Percentiles rank a stretch among this genome's conserved stretches.
Evolutionary conservation across 192 early-diverging fungal species (phyloP).

Genomic region (Backusella liffmaniae): DNA sequence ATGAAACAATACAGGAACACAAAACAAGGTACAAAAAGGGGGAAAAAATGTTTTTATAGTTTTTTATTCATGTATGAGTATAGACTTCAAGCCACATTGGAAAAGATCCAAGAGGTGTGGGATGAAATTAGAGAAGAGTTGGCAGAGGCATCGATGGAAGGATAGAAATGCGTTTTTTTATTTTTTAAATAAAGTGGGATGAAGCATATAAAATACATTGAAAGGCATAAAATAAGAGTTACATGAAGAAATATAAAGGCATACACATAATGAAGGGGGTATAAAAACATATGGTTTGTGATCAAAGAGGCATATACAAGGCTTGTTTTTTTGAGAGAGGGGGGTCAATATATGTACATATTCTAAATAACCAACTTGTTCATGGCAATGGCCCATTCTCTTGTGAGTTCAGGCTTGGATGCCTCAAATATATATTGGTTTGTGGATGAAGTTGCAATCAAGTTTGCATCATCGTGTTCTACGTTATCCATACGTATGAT

Average conservation of each 20-base stretch:
- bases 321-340: neutral
- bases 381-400: constrained; percentile 1
- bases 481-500: neutral
- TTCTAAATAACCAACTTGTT: neutral
- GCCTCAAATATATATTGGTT: neutral
- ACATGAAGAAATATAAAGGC: neutral
- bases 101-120: constrained; percentile 24
- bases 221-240: neutral
- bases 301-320: neutral
- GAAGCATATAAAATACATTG: neutral
- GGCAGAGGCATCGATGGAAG: neutral
- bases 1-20: constrained; percentile 16
- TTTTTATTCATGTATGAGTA: neutral
- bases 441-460: neutral
- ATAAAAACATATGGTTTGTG: neutral
- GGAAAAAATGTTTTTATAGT: neutral
- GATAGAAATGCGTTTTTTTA: neutral
- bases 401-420: neutral
- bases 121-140: constrained; percentile 32
- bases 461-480: neutral
- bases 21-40: constrained; percentile 12
- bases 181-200: neutral
- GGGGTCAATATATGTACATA: neutral
- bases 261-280: neutral
- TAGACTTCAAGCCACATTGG: constrained; percentile 12